Conservation (phyloP, 345 rosid genomes). For the Hibiscus tridactylites region DNA sequence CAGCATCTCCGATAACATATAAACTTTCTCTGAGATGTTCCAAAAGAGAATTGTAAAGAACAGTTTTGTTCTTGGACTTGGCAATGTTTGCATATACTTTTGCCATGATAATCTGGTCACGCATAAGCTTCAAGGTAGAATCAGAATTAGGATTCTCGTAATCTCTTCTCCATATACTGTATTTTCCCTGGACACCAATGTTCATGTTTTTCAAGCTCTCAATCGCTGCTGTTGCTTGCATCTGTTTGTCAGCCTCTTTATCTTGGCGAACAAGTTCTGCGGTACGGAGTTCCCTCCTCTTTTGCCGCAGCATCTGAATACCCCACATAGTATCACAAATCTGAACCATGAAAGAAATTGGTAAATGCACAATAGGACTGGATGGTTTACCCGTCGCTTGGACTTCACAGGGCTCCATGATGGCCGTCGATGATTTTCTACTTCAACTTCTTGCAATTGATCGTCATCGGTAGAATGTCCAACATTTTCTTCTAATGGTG, state of each 20-base stretch:
- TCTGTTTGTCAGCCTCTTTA: slow-evolving; percentile 45
- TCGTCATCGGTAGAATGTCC: slow-evolving; percentile 19
- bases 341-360: slow-evolving; percentile 10
- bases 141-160: slow-evolving; percentile 76
- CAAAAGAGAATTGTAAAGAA: slow-evolving; percentile 52
- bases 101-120: slow-evolving; percentile 95
- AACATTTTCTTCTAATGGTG: slow-evolving; percentile 24
- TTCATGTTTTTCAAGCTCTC: slow-evolving; percentile 46
- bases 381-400: slow-evolving; percentile 62
- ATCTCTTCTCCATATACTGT: slow-evolving; percentile 94
- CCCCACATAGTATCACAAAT: slow-evolving; percentile 17
- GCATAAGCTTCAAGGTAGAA: slow-evolving; percentile 77
- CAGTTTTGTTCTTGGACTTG: slow-evolving; percentile 50
- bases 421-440: slow-evolving; percentile 20
- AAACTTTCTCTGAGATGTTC: slow-evolving; percentile 53
- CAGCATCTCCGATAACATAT: slow-evolving; percentile 64
- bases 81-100: slow-evolving; percentile 91
- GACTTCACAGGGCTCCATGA: slow-evolving; percentile 67
- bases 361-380: slow-evolving; percentile 10
- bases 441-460: slow-evolving; percentile 24
- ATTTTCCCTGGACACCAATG: slow-evolving; percentile 54
- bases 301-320: slow-evolving; percentile 50
- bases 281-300: slow-evolving; percentile 57
- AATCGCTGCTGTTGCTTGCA: slow-evolving; percentile 48
- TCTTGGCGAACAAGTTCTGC: slow-evolving; percentile 53